Evolutionary conservation across 2,329 filamentous ascomycete genomes (phyloP), one percentile per base, ranked within the genome.

Genomic region (Curvularia lunata): DNA sequence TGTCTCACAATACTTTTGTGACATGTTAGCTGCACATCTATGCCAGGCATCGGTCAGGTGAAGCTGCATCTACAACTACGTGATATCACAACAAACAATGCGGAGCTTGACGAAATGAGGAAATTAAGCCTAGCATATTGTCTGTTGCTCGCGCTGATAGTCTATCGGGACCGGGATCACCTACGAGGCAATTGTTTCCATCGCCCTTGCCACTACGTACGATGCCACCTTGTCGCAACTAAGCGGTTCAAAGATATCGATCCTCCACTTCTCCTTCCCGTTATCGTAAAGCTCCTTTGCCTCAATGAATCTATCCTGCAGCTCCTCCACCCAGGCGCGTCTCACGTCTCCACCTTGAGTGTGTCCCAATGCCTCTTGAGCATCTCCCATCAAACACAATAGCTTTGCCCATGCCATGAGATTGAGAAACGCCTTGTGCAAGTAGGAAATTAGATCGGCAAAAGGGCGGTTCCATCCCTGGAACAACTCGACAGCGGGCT

Each of bases 341-440:
- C 40, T 28, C 4, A 21, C 42, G 10, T 32, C 5, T 16, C 41
- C 18, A n/a, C 48, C 46, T 0, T 40, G 25, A 1, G 41, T 1
- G 10, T 19, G n/a, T n/a, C 38, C 13, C 6, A 34, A 27, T 1
- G 16, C 18, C 3, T 28, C 32, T 12, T 37, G 41, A 23, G 41
- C 38, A 7, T 49, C 19, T 30, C 63, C 63, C 49, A 65, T 62
- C 42, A 61, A 49, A 12, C 59, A 53, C 12, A 61, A 58, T 13
- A 64, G 13, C 38, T 65, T 57, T 4, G 61, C 63, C 57, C 57
- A 67, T 2, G 54, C 54, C 1, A 65, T 9, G 2, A 67, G 48
- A 25, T 57, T 56, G 6, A 62, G 56, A 13, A 64, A 65, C 1
- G 48, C 40, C 6, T 61, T 57, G 12, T 52, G 41, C 34, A 25